A percentile compares a stretch with the other conserved stretches of the same genome.
Evolutionary conservation across 148 eudicot species (phyloP).

Genomic region (Diospyros kaki): DNA sequence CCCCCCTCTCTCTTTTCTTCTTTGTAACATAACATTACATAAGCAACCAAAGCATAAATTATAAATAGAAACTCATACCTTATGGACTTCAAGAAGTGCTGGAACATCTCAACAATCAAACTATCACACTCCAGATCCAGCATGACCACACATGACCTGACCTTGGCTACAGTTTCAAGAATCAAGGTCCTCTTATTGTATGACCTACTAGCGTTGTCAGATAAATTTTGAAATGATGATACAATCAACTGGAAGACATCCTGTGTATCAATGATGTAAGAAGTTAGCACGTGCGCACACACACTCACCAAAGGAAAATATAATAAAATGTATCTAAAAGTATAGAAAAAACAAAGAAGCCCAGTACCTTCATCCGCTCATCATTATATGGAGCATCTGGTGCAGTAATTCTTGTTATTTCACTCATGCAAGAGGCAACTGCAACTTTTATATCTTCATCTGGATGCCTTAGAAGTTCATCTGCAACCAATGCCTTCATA

Average conservation of each 20-base stretch:
- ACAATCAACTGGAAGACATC: constrained; percentile 87
- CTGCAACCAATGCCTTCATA: constrained; percentile 57
- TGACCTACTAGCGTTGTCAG: constrained; percentile 61
- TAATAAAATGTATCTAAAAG: too few relatives aligned
- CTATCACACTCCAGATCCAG: constrained; percentile 88
- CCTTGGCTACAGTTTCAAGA: constrained; percentile 90
- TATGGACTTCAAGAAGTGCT: constrained; percentile 61
- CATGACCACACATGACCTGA: constrained; percentile 98
- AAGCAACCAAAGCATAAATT: neutral
- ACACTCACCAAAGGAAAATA: neutral
- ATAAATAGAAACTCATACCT: constrained; percentile 40
- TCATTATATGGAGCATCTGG: constrained; percentile 95
- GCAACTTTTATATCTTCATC: constrained; percentile 76
- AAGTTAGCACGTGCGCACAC: neutral
- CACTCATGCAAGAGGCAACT: constrained; percentile 93
- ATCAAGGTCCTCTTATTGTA: constrained; percentile 56
- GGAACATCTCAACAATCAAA: constrained; percentile 78
- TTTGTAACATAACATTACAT: neutral
- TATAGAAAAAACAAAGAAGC: neutral
- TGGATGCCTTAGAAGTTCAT: constrained; percentile 53
- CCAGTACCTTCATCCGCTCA: constrained; percentile 78
- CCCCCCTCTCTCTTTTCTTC: too few relatives aligned
- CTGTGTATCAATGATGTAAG: constrained; percentile 27
- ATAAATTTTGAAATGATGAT: constrained; percentile 70
- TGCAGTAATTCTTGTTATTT: constrained; percentile 95